phyloP scores from a whole-genome alignment of 805 yeast species.

The Candida sanyiensis region DNA sequence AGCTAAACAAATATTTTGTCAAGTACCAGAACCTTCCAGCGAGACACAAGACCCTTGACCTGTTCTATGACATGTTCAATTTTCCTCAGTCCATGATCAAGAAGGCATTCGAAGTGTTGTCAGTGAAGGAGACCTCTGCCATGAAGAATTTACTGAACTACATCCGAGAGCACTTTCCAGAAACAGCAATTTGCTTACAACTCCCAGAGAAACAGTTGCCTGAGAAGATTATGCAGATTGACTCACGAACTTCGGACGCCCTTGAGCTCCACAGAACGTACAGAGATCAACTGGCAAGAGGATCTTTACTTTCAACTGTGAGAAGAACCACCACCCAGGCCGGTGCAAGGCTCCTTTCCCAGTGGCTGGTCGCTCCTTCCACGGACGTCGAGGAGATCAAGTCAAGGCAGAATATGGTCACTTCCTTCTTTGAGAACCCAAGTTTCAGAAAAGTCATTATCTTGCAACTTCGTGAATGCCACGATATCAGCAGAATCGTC shows the following conservation, averaged over 20 bases:
- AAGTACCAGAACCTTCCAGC: conserved; percentile 45
- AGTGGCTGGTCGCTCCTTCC: conserved; percentile 81
- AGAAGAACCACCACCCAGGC: conserved; percentile 72
- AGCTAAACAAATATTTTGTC: conserved; percentile 50
- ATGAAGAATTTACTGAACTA: conserved; percentile 62
- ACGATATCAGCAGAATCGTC: conserved; percentile 55
- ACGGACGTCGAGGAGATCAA: conserved; percentile 50
- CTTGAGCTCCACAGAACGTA: conserved; percentile 63
- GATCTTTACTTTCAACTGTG: conserved; percentile 66
- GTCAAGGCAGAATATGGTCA: conserved; percentile 49
- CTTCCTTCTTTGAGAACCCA: conserved; percentile 32
- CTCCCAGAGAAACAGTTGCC: conserved; percentile 57
- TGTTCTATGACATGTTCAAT: conserved; percentile 37
- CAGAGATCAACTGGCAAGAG: conserved; percentile 50
- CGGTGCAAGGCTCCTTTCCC: conserved; percentile 72
- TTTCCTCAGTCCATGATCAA: conserved; percentile 24
- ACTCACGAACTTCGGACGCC: conserved; percentile 70
- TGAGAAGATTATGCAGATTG: conserved; percentile 62
- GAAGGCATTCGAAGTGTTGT: conserved; percentile 29
- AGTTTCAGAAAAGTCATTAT: conserved; percentile 29
- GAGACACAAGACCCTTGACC: conserved; percentile 32
- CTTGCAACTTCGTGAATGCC: conserved; percentile 36
- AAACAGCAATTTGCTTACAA: conserved; percentile 53
- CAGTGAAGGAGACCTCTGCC: conserved; percentile 50
- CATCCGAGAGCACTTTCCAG: conserved; percentile 68